Evolutionary conservation across 2,329 filamentous ascomycete species (phyloP), one percentile per base, ranked within the genome.

Genomic region (Ciborinia camelliae): DNA sequence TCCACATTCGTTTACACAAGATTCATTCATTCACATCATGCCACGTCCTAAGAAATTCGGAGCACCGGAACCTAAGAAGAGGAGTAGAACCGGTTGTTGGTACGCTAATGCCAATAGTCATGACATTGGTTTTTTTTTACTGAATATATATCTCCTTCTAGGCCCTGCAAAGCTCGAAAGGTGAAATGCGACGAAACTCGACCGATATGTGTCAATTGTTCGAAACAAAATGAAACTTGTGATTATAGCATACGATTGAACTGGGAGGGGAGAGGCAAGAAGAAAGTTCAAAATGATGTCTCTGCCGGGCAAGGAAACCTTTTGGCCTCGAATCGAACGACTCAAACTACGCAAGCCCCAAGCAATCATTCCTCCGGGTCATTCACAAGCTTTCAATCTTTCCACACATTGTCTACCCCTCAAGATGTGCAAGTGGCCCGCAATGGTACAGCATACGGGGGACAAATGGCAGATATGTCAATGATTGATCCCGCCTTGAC

Each of bases 181-280:
- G 85, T 90, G 68, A 93, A 93, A 80, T 94, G 90, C 77, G 90
- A 89, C 68, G 91, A 94, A 76, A 87, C 90, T 73, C 89, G 88
- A 69, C 90, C 91, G 18, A 78, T 77, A 67, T 94, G 91, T 76
- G 73, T 83, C 57, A 92, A 92, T 73, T 94, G 91, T 76, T 81
- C 86, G 71, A 86, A 86, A 67, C 86, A 88, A 68, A 86, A 87
- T 67, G 89, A 92, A 73, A 79, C 79, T 54, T 95, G 91, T 78
- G 90, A 95, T 76, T 94, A 93, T 75, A 90, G 86, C 71, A 90
- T 94, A 71, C 84, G 89, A 39, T 79, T 94, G 69, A 93, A 93
- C 72, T 94, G 91, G 91, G 88, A 89, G 66, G 90, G 90, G 5
- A 84, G 90, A 64, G 82, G 83, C 58, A 88, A 85, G 73, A 86